These are phyloP conservation scores for Ceratocystis albifundus DNA, from an alignment of 2,329 filamentous ascomycete genomes.

Conservation along the genomic window DNA sequence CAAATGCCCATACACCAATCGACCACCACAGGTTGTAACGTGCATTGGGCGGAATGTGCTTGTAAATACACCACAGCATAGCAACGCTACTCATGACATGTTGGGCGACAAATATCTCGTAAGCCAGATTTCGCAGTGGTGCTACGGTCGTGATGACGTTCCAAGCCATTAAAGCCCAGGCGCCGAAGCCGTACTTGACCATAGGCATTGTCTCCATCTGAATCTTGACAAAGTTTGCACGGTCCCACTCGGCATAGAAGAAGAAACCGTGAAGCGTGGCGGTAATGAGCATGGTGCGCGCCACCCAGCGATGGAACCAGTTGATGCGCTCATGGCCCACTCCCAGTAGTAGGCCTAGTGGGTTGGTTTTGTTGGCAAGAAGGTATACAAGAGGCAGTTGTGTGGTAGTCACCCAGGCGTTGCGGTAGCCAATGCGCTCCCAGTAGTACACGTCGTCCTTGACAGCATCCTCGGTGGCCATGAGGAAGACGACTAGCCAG, in stretches of 20 bases:
- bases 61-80: conserved; percentile 51
- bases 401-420: conserved; percentile 53
- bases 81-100: conserved; percentile 51
- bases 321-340: conserved; percentile 58
- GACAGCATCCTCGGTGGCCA: conserved; percentile 42
- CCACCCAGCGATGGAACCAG: conserved; percentile 64
- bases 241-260: conserved; percentile 54
- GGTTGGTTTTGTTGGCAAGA: conserved; percentile 47
- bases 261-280: conserved; percentile 58
- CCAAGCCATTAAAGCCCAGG: conserved; percentile 56
- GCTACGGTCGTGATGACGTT: conserved; percentile 51
- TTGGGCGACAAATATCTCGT: conserved; percentile 59
- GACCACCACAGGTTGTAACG: conserved; percentile 55
- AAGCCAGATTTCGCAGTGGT: conserved; percentile 53
- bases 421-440: conserved; percentile 56
- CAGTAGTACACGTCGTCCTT: conserved; percentile 45
- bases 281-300: conserved; percentile 55
- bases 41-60: conserved; percentile 50
- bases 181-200: conserved; percentile 54
- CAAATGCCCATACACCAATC: conserved; percentile 50
- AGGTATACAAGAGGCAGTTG: conserved; percentile 55
- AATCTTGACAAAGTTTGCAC: conserved; percentile 45
- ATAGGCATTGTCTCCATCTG: conserved; percentile 52
- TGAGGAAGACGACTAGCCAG: conserved; percentile 48
- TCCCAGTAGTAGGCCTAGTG: conserved; percentile 50